Evolutionary conservation across 2,329 filamentous ascomycete genomes (phyloP), one percentile per base, ranked within the genome.

Genomic region (Aureobasidium zeae): DNA sequence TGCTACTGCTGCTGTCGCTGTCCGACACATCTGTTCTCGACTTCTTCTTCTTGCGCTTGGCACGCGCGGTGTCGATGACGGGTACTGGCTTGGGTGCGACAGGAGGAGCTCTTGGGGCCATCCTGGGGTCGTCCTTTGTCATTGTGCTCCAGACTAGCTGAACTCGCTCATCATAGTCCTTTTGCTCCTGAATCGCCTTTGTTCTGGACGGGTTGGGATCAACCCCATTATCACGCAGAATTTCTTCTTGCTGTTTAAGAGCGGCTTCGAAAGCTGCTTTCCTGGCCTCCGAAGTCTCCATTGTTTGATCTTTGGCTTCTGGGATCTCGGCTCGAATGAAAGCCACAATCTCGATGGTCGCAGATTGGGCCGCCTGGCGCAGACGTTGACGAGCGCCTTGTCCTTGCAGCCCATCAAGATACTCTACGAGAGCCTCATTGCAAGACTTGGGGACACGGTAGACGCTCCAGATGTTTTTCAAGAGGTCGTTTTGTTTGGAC

Each of bases 401-500:
- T 26, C 87, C 84, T 65, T 88, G 81, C 45, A 95, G 65, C 38
- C 86, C 86, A 46, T 74, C 70, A 51, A 95, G 76, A 65, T 95
- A 96, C 39, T 77, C 72, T 57, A 82, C 76, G 30, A 95, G 77
- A 16, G 78, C 71, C 34, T 74, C 65, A 47, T 85, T 79, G 63
- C 89, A 76, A 47, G 73, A 67, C 12, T 79, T 66, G 0, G 87
- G 85, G 31, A 95, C 75, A 31, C 76, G 74, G 53, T 79, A 75
- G 51, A 78, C 66, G 52, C 84, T 79, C 59, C 93, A 85, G 33
- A 83, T 66, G 67, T 93, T 79, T 62, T 91, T 89, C 58, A 95
- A 76, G 10, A 95, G 70, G 53, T 85, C 77, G 43, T 81, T 85
- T 63, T 95, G 88, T 58, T 86, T 79, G 54, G 86, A 88, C 67